Evolutionary conservation across 2,329 filamentous ascomycete species (phyloP), one percentile per base, ranked within the genome.

Genomic region (Trichoderma koningiopsis): DNA sequence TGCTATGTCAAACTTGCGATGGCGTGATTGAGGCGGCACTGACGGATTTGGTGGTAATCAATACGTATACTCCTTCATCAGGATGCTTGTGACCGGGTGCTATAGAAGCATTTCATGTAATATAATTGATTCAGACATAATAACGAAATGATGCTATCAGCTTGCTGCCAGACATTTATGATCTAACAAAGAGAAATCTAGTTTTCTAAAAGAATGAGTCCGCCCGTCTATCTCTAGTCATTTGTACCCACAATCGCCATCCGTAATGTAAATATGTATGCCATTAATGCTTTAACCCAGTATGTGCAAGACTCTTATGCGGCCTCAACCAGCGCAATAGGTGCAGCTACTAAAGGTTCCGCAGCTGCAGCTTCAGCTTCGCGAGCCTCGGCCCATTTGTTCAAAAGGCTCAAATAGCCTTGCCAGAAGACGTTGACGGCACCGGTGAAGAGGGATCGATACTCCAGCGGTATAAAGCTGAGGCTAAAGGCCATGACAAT

Each of bases 381-480:
- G 55, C 59, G 56, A 55, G 71, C 77, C 78, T 93, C 92, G 1
- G 92, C 92, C 71, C 83, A 83, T 75, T 91, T 86, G 75, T 97
- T 97, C 75, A 97, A 79, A 79, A 89, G 92, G 73, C 90, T 92
- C 74, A 97, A 77, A 83, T 97, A 97, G 0, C 93, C 94, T 85
- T 97, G 94, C 94, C 94, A 97, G 0, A 92, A 92, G 63, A 97
- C 91, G 1, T 93, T 92, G 72, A 97, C 86, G 7, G 91, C 81
- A 1, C 92, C 93, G 0, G 91, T 88, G 74, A 97, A 96, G 19
- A 97, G 86, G 74, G 89, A 92, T 62, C 94, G 85, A 79, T 93
- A 95, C 76, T 95, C 89, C 59, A 93, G 83, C 31, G 90, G 88
- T 5, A 97, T 83, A 75, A 93, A 96, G n/a, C 91, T 89, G 76